Percentiles rank a stretch among this genome's conserved stretches.
These are phyloP conservation scores for Pyrenula massariospora DNA, from an alignment of 495 filamentous ascomycete species.

Conservation along the genomic window DNA sequence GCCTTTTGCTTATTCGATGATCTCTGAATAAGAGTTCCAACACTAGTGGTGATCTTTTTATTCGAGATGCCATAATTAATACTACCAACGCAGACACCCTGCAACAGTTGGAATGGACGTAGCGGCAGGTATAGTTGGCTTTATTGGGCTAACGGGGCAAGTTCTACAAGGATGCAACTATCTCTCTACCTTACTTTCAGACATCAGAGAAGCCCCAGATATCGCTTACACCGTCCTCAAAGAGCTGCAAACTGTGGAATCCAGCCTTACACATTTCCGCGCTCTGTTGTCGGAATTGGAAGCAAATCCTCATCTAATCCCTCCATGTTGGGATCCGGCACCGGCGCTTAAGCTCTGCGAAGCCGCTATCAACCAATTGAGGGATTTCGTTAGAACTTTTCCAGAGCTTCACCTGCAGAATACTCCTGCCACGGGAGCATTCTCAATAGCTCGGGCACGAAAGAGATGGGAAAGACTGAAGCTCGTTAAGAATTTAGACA, in stretches of 20 bases:
- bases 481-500: background rate
- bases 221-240: background rate
- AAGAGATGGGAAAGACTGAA: background rate
- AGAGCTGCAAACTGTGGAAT: background rate
- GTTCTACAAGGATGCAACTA: conserved; percentile 1
- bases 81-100: too few relatives aligned
- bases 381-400: background rate
- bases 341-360: background rate
- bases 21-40: too few relatives aligned
- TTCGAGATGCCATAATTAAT: too few relatives aligned
- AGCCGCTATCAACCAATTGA: background rate
- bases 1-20: too few relatives aligned
- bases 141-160: background rate
- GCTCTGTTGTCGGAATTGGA: background rate
- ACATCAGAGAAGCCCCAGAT: background rate
- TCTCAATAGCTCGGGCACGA: background rate
- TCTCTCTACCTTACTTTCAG: background rate
- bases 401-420: background rate
- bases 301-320: background rate
- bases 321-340: background rate
- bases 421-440: background rate
- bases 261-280: background rate
- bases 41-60: too few relatives aligned
- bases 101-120: conserved; percentile 1
- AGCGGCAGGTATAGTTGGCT: background rate